These are phyloP conservation scores for Xylaria sp. DNA, from an alignment of 2,329 filamentous ascomycete genomes.

Conservation along the genomic window DNA sequence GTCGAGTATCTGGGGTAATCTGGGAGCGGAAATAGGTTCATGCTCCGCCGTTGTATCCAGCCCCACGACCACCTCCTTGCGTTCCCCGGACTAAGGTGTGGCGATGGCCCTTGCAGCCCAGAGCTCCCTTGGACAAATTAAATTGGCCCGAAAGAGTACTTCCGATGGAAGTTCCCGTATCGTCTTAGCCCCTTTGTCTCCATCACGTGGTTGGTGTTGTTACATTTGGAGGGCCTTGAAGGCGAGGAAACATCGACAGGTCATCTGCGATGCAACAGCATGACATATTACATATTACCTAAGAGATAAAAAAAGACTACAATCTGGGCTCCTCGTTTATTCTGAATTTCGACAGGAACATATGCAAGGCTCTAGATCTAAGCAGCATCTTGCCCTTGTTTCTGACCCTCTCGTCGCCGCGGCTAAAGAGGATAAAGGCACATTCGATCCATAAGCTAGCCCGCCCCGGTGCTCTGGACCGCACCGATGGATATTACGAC, in stretches of 20 bases:
- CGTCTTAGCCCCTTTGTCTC: slow-evolving; percentile 27
- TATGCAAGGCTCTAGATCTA: slow-evolving; percentile 37
- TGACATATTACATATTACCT: slow-evolving; percentile 23
- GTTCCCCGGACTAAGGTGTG: slow-evolving; percentile 25
- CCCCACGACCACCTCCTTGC: slow-evolving; percentile 12
- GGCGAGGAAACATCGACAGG: slow-evolving; percentile 23
- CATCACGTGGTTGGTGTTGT: slow-evolving; percentile 37
- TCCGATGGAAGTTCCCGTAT: slow-evolving; percentile 25
- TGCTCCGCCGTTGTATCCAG: slow-evolving; percentile 37
- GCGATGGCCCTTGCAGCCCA: slow-evolving; percentile 22
- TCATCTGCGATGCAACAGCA: slow-evolving; percentile 29
- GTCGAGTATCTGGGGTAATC: slow-evolving; percentile 31
- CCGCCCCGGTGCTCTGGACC: slow-evolving; percentile 38
- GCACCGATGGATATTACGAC: slow-evolving; percentile 33
- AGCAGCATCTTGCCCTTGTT: slow-evolving; percentile 35
- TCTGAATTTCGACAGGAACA: slow-evolving; percentile 6
- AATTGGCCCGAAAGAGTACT: slow-evolving; percentile 19
- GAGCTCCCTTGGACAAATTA: slow-evolving; percentile 22
- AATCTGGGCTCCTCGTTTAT: slow-evolving; percentile 30
- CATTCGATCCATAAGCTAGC: slow-evolving; percentile 34
- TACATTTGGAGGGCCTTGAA: slow-evolving; percentile 32
- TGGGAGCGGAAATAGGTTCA: slow-evolving; percentile 34
- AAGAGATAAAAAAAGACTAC: slow-evolving; percentile 30
- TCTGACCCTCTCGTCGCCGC: slow-evolving; percentile 37
- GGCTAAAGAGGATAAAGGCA: slow-evolving; percentile 49